phyloP scores from a whole-genome alignment of 257 asterid genomes.

The Dorcoceras hygrometricum region DNA sequence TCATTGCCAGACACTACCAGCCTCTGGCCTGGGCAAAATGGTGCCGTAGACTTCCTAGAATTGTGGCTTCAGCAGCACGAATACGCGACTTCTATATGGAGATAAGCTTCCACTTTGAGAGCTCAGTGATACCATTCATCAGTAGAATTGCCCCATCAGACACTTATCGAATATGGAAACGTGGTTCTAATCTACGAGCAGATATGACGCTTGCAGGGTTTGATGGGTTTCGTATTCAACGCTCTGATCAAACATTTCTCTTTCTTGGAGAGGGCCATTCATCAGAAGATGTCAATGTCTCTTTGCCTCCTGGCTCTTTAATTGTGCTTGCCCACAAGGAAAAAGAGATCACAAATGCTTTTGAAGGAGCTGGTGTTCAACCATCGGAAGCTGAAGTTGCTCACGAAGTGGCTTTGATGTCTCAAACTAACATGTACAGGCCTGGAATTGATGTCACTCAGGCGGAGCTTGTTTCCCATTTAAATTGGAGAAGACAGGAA shows the following conservation, averaged over 20 bases:
- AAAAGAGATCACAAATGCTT: slow-evolving; percentile 89
- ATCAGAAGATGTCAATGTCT: slow-evolving; percentile 58
- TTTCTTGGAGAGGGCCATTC: slow-evolving; percentile 90
- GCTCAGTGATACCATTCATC: slow-evolving; percentile 94
- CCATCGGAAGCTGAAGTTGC: slow-evolving; percentile 98
- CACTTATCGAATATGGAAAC: slow-evolving; percentile 94
- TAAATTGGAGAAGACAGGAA: slow-evolving; percentile 98
- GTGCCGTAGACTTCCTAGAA: slow-evolving; percentile 99
- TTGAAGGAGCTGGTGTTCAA: slow-evolving; percentile 95
- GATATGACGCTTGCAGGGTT: slow-evolving; percentile 99
- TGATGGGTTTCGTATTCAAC: slow-evolving; percentile 95
- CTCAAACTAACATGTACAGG: slow-evolving; percentile 97
- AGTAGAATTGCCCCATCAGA: slow-evolving; percentile 99
- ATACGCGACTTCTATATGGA: slow-evolving; percentile 98
- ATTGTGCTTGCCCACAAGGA: slow-evolving; percentile 90
- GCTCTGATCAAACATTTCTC: slow-evolving; percentile 94
- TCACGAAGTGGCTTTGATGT: slow-evolving; percentile 94
- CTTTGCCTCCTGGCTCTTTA: slow-evolving; percentile 92
- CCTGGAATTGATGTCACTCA: slow-evolving; percentile 99
- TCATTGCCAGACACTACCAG: slow-evolving; percentile 92
- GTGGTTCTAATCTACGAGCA: slow-evolving; percentile 97
- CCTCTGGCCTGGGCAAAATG: slow-evolving; percentile 99
- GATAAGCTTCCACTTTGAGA: slow-evolving; percentile 95
- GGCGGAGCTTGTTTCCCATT: slow-evolving; percentile 90
- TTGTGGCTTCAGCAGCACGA: slow-evolving; percentile 79